A percentile compares a stretch with the other conserved stretches of the same genome.
Conservation (phyloP, 768 basidiomycete species). For the Tephrocybe rancida region DNA sequence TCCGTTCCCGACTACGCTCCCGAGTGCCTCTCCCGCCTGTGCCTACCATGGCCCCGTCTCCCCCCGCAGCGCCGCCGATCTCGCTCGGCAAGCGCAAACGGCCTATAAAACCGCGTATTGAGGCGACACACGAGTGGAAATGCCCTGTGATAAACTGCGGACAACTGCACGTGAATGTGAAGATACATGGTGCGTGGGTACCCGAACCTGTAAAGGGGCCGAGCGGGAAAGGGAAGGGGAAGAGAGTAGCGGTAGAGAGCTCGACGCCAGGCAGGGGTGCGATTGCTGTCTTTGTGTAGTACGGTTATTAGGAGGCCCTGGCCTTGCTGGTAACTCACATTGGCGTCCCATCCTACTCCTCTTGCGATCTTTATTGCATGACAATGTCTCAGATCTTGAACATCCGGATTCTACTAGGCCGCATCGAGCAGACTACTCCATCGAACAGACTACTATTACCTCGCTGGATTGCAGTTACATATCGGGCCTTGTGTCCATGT, state of each 20-base stretch:
- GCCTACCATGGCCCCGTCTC: background rate
- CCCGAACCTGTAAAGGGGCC: conserved; percentile 39
- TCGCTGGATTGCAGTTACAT: too few relatives aligned
- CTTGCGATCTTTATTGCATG: too few relatives aligned
- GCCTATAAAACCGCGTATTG: conserved; percentile 36
- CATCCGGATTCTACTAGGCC: too few relatives aligned
- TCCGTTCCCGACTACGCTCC: conserved; percentile 63
- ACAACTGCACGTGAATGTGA: conserved; percentile 55
- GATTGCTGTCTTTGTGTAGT: conserved; percentile 45
- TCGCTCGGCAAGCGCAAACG: conserved; percentile 22
- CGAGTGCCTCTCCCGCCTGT: conserved; percentile 24
- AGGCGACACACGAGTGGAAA: conserved; percentile 57
- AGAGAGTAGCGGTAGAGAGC: conserved; percentile 7
- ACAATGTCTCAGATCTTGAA: too few relatives aligned
- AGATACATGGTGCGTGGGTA: conserved; percentile 60
- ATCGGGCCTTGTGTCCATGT: too few relatives aligned
- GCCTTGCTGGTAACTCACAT: too few relatives aligned
- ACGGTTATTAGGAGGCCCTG: background rate
- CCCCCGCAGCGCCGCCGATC: background rate
- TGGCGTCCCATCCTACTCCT: too few relatives aligned
- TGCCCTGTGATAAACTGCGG: conserved; percentile 69
- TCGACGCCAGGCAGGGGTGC: conserved; percentile 34
- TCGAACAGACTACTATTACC: too few relatives aligned
- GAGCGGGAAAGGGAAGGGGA: conserved; percentile 14
- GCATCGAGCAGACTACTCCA: too few relatives aligned